Percentiles rank a stretch among this genome's conserved stretches.
These are phyloP conservation scores for Rhizopogon vinicolor DNA, from an alignment of 768 basidiomycete genomes.

Conservation along the genomic window DNA sequence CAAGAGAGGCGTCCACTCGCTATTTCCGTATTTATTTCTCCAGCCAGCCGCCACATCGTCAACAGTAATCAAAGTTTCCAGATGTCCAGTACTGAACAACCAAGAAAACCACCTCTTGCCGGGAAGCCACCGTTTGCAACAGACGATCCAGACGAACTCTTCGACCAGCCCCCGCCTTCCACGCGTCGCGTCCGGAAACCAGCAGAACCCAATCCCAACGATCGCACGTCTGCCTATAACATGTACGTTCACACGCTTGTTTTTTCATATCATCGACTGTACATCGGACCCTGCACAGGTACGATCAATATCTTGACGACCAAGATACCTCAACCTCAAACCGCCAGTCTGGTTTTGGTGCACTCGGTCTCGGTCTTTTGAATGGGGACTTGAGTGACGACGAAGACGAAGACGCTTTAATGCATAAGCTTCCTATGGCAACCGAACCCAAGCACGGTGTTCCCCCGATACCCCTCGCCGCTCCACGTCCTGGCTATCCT, in stretches of 20 bases:
- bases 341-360: conserved; percentile 51
- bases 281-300: conserved; percentile 35
- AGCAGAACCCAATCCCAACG: conserved; percentile 47
- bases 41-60: not conserved
- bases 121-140: conserved; percentile 42
- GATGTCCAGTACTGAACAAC: not conserved
- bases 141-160: conserved; percentile 61
- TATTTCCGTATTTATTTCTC: not conserved
- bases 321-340: conserved; percentile 23
- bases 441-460: conserved; percentile 20
- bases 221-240: conserved; percentile 58
- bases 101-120: not conserved
- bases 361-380: conserved; percentile 45
- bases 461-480: conserved; percentile 46
- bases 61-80: not conserved
- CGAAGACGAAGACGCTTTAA: conserved; percentile 22
- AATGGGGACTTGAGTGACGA: conserved; percentile 39
- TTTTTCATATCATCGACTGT: conserved; percentile 4
- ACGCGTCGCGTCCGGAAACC: conserved; percentile 35
- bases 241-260: conserved; percentile 44
- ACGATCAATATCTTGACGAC: conserved; percentile 53
- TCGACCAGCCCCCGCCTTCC: conserved; percentile 40
- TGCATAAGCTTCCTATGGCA: conserved; percentile 4
- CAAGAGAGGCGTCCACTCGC: conserved; percentile 2
- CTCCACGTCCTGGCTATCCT: conserved; percentile 72